phyloP scores from a whole-genome alignment of 495 filamentous ascomycete species.

The Penicillium dipodomyicola region DNA sequence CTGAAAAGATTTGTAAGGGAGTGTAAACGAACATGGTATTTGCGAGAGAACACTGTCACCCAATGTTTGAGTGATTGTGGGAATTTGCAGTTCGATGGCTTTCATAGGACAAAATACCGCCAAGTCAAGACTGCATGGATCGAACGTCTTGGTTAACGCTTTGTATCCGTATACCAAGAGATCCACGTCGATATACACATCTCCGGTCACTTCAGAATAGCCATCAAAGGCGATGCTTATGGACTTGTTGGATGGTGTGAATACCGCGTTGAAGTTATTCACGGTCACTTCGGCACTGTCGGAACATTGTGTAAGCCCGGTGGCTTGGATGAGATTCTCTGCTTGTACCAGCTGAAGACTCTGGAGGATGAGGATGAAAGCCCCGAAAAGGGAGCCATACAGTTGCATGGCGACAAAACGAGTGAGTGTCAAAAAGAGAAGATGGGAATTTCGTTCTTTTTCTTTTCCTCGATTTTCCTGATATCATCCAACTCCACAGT shows the following conservation, averaged over 20 bases:
- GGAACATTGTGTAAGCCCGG: slow-evolving; percentile 66
- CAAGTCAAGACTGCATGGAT: slow-evolving; percentile 66
- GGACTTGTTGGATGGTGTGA: slow-evolving; percentile 63
- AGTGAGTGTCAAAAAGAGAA: slow-evolving; percentile 3
- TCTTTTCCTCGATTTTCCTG: slow-evolving; percentile 2
- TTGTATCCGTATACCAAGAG: slow-evolving; percentile 75
- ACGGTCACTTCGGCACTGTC: slow-evolving; percentile 63
- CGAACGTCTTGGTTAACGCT: slow-evolving; percentile 54
- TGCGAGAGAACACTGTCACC: neutral
- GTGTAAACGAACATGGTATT: slow-evolving; percentile 1
- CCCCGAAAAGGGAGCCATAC: slow-evolving; percentile 5
- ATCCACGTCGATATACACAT: slow-evolving; percentile 65
- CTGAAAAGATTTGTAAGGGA: neutral
- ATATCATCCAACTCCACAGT: slow-evolving; percentile 15
- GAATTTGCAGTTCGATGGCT: slow-evolving; percentile 30
- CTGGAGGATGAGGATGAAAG: slow-evolving; percentile 9
- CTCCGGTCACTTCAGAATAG: slow-evolving; percentile 68
- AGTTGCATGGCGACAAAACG: slow-evolving; percentile 14
- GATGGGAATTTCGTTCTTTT: neutral
- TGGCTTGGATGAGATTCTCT: slow-evolving; percentile 50
- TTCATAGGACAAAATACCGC: slow-evolving; percentile 77
- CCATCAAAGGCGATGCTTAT: slow-evolving; percentile 67
- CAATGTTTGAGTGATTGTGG: slow-evolving; percentile 7
- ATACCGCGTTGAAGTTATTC: slow-evolving; percentile 67
- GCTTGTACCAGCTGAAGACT: slow-evolving; percentile 53